Conservation (phyloP, 2,329 filamentous ascomycete species). For the Trichoderma oligosporum region DNA sequence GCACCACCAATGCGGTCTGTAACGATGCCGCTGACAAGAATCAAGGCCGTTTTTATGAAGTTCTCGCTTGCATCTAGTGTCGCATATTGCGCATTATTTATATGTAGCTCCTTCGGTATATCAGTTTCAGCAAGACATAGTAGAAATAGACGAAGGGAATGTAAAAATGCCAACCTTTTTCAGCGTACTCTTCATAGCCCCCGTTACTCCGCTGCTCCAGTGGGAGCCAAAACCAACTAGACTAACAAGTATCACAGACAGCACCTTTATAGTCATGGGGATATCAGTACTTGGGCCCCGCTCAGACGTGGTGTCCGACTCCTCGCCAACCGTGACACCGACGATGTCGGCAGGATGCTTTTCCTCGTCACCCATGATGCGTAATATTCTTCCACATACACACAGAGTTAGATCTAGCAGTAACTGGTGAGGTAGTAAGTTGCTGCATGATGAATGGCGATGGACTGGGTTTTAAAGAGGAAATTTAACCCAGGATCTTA, state of each 20-base stretch:
- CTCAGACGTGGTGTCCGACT: constrained; percentile 2
- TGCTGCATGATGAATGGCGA: background rate
- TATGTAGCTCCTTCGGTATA: constrained; percentile 44
- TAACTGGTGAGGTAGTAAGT: background rate
- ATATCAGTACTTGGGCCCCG: background rate
- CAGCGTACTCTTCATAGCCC: constrained; percentile 58
- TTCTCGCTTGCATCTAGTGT: constrained; percentile 58
- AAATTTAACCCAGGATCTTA: background rate
- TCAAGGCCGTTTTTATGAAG: constrained; percentile 57
- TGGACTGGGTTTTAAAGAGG: background rate
- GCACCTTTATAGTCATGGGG: constrained; percentile 9
- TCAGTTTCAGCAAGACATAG: too few species aligned
- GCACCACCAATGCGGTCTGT: constrained; percentile 59
- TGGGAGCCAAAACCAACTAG: constrained; percentile 56
- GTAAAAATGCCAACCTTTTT: constrained; percentile 44
- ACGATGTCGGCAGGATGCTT: background rate
- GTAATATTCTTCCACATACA: background rate
- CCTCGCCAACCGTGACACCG: background rate
- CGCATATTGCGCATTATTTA: constrained; percentile 58
- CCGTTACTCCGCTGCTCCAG: constrained; percentile 58
- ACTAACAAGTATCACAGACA: constrained; percentile 14
- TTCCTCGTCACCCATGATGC: constrained; percentile 7
- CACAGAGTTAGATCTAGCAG: too few species aligned
- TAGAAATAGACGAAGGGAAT: too few species aligned
- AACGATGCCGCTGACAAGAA: constrained; percentile 51